A percentile compares a stretch with the other conserved stretches of the same genome.
Evolutionary conservation across 2,329 filamentous ascomycete genomes (phyloP).

Genomic region (Neofusicoccum sp.): DNA sequence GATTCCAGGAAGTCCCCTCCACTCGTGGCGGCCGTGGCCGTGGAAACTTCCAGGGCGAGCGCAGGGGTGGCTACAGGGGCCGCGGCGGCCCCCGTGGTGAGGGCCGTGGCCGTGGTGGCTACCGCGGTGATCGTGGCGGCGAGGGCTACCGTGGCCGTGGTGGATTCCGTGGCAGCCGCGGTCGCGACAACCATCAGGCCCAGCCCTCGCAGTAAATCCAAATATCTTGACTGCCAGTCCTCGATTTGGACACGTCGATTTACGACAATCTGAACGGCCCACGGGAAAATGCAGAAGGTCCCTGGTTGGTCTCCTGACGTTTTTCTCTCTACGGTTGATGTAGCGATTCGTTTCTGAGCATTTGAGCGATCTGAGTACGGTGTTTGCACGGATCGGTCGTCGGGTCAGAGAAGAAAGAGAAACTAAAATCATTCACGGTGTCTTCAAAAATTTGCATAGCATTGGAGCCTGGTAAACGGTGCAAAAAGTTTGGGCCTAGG

Average conservation of each 20-base stretch:
- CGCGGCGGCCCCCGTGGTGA: conserved; percentile 46
- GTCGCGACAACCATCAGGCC: conserved; percentile 25
- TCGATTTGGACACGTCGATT: not conserved
- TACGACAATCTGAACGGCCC: not conserved
- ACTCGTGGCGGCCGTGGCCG: conserved; percentile 50
- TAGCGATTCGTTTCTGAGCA: conserved; percentile 18
- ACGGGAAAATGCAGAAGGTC: not conserved
- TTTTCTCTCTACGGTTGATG: conserved; percentile 6
- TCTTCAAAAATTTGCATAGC: conserved; percentile 17
- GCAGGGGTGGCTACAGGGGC: conserved; percentile 55
- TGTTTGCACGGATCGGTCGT: conserved; percentile 9
- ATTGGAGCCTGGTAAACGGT: conserved; percentile 17
- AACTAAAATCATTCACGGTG: conserved; percentile 9
- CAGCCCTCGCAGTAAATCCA: conserved; percentile 8
- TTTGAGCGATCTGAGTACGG: conserved; percentile 17
- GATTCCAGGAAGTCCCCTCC: conserved; percentile 67
- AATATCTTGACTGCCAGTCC: not conserved
- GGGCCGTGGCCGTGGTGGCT: conserved; percentile 35
- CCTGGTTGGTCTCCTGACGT: not conserved
- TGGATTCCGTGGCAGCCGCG: conserved; percentile 44
- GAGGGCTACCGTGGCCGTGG: conserved; percentile 46
- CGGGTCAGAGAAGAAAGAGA: not conserved
- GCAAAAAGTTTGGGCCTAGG: conserved; percentile 14
- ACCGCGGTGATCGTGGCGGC: conserved; percentile 38
- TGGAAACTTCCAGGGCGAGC: conserved; percentile 39